phyloP scores from a whole-genome alignment of 352 stramenopile genomes.

The Phytopythium delawarense region DNA sequence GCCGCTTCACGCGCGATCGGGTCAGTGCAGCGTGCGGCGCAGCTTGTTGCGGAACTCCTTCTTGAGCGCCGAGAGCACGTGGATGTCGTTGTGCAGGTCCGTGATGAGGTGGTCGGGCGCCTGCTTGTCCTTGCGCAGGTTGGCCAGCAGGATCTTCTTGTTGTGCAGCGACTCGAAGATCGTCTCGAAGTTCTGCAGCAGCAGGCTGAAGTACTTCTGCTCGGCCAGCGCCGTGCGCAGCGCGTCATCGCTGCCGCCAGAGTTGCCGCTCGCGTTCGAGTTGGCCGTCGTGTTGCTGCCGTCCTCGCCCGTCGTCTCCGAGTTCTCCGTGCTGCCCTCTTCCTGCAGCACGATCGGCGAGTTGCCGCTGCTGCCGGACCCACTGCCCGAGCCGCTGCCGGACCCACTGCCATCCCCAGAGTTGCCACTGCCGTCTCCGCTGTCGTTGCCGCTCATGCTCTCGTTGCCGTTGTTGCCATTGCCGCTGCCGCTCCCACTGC shows the following conservation, averaged over 20 bases:
- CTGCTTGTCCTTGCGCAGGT: slow-evolving; percentile 61
- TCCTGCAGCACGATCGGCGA: slow-evolving; percentile 20
- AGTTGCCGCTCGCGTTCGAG: slow-evolving; percentile 44
- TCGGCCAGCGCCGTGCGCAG: slow-evolving; percentile 59
- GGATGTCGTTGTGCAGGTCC: slow-evolving; percentile 77
- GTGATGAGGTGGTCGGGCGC: slow-evolving; percentile 69
- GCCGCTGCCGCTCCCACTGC: neutral
- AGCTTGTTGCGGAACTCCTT: slow-evolving; percentile 80
- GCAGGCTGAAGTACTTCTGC: slow-evolving; percentile 76
- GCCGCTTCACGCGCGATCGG: neutral
- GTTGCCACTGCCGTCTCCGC: neutral
- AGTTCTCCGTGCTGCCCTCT: slow-evolving; percentile 66
- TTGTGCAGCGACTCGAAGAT: slow-evolving; percentile 84
- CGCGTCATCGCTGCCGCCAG: slow-evolving; percentile 27
- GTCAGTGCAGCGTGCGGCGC: slow-evolving; percentile 49
- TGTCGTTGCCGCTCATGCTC: slow-evolving; percentile 1
- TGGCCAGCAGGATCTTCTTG: slow-evolving; percentile 76
- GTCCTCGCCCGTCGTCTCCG: slow-evolving; percentile 77
- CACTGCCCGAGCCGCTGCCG: slow-evolving; percentile 9
- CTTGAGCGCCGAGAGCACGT: slow-evolving; percentile 75
- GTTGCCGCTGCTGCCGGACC: slow-evolving; percentile 24
- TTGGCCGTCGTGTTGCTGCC: slow-evolving; percentile 44
- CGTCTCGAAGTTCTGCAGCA: slow-evolving; percentile 82
- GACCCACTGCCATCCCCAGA: neutral
- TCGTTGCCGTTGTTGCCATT: slow-evolving; percentile 1